phyloP scores from a whole-genome alignment of 345 rosid species.

The Citrus sp. region DNA sequence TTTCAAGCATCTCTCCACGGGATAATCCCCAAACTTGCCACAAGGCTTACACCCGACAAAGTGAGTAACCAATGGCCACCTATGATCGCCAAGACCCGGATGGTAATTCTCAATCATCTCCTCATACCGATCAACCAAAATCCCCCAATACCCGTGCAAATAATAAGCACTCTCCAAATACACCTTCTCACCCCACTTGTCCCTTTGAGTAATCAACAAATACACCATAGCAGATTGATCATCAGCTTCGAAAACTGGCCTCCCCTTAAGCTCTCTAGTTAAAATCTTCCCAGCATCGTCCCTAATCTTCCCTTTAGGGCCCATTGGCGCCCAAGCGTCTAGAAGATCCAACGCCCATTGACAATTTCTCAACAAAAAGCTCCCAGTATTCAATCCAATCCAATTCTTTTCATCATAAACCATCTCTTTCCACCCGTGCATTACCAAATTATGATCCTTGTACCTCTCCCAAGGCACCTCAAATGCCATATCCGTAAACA shows the following conservation, averaged over 20 bases:
- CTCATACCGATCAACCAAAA: constrained; percentile 57
- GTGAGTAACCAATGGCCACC: constrained; percentile 66
- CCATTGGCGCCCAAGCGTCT: constrained; percentile 58
- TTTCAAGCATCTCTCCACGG: constrained; percentile 60
- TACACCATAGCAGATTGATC: constrained; percentile 70
- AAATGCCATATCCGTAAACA: constrained; percentile 65
- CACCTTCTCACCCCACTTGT: constrained; percentile 50
- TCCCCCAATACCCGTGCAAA: constrained; percentile 67
- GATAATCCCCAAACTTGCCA: constrained; percentile 62
- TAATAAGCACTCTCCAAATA: constrained; percentile 53
- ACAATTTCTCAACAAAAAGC: constrained; percentile 48
- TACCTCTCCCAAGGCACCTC: constrained; percentile 66
- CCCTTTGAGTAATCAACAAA: constrained; percentile 46
- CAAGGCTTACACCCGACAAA: constrained; percentile 70
- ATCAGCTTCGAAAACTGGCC: constrained; percentile 62
- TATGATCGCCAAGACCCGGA: constrained; percentile 56
- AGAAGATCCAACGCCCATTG: constrained; percentile 57
- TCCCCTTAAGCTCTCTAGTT: constrained; percentile 48
- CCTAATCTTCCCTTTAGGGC: constrained; percentile 56
- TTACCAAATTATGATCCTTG: constrained; percentile 42
- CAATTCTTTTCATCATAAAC: constrained; percentile 57
- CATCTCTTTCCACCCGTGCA: constrained; percentile 75
- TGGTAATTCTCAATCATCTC: constrained; percentile 68
- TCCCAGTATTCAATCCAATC: constrained; percentile 65
- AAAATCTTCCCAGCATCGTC: constrained; percentile 59